Evolutionary conservation across 1,284 basidiomycete genomes (phyloP), one percentile per base, ranked within the genome.

Genomic region (Cryptococcus floricola): DNA sequence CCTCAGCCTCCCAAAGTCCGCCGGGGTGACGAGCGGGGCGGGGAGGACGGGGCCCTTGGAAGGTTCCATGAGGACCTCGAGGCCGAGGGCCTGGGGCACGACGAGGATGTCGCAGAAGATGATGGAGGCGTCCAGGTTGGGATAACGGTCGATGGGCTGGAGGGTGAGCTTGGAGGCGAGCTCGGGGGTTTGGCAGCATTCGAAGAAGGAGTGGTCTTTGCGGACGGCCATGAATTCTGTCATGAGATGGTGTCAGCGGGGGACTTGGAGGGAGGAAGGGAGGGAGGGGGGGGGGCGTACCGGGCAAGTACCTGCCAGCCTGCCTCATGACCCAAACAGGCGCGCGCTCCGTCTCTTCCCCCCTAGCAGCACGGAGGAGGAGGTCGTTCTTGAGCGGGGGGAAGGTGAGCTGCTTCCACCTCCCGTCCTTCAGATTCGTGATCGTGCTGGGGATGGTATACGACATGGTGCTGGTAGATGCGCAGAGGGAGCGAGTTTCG

Each of bases 241-340:
- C n/a, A n/a, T n/a, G n/a, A n/a, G n/a, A n/a, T n/a, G n/a, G n/a
- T n/a, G n/a, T n/a, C n/a, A n/a, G n/a, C n/a, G n/a, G n/a, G n/a
- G n/a, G n/a, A n/a, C n/a, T n/a, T n/a, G n/a, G n/a, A n/a, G n/a
- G n/a, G n/a, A n/a, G n/a, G n/a, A n/a, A n/a, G n/a, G n/a, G 25
- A 23, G 25, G 45, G 8, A 46, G 25, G 27, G 25, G 45, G 8
- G 31, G 25, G 27, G 16, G 25, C 27, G 10, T 69, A 91, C 91
- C 93, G 76, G 93, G 93, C 50, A 97, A 84, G 78, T 96, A 96
- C 53, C 94, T 84, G 46, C 95, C 94, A 19, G 96, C 96, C 75
- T 99, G 95, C 37, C 96, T 85, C 95, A 99, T 99, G 59, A 98
- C 89, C 95, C 95, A 99, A 59, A 96, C 92, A 13, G 95, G 95